Conservation (phyloP, 768 basidiomycete genomes). For the Lactarius hatsudake region DNA sequence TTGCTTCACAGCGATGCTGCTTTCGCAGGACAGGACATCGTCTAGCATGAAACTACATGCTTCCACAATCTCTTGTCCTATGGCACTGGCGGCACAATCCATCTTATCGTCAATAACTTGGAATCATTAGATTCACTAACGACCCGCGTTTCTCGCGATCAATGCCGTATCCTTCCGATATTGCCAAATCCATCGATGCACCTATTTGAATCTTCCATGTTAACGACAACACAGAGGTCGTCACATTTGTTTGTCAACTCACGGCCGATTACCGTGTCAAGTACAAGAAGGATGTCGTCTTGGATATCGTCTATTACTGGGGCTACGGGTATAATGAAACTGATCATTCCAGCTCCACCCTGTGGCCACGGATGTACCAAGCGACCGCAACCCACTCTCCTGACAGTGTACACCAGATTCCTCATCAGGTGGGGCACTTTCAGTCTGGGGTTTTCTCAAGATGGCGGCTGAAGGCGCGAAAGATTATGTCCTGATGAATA, state of each 20-base stretch:
- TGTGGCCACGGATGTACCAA: constrained; percentile 92
- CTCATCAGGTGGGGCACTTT: constrained; percentile 89
- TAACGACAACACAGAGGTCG: constrained; percentile 97
- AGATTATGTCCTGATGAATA: constrained; percentile 91
- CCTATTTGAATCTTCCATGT: constrained; percentile 91
- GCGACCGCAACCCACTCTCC: constrained; percentile 92
- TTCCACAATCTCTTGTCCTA: constrained; percentile 94
- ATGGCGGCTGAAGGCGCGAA: constrained; percentile 89
- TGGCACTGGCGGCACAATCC: constrained; percentile 97
- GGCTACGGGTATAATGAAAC: constrained; percentile 99
- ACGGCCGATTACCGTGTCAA: constrained; percentile 98
- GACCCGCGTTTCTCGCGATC: constrained; percentile 97
- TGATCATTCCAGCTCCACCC: constrained; percentile 97
- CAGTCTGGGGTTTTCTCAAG: constrained; percentile 98
- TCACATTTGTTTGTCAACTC: constrained; percentile 97
- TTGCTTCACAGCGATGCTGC: constrained; percentile 90
- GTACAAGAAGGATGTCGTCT: constrained; percentile 97
- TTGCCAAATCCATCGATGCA: constrained; percentile 96
- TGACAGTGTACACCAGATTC: constrained; percentile 90
- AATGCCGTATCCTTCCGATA: constrained; percentile 97
- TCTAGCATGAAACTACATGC: constrained; percentile 96
- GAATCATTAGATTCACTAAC: constrained; percentile 94
- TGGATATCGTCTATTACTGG: constrained; percentile 94
- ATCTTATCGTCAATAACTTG: constrained; percentile 95
- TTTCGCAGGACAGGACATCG: constrained; percentile 96